Base-by-base conservation (phyloP, 192 early-diverging fungal species). In the Rhizophlyctis rosea region DNA sequence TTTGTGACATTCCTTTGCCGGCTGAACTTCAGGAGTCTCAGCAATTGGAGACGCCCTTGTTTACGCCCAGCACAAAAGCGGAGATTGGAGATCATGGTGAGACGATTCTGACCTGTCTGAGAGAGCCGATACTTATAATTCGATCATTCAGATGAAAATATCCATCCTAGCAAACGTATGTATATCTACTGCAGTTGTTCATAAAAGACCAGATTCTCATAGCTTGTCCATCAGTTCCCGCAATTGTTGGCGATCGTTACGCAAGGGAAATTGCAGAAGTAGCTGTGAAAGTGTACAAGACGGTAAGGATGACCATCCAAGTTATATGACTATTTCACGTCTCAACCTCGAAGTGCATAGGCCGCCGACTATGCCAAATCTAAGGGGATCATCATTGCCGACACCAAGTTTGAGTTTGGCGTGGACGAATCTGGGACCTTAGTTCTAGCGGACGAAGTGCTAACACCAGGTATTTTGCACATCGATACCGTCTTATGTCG, bases 381-480 rank as follows among this genome's bases (percentile, higher is more conserved):
- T 30, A 85, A 83, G 72, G 95, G 95, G 32, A 96, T 99, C 58
- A 92, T 99, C 54, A 99, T 99, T 77, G 97, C 97, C 11, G 97
- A 99, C 59, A 99, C 97, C 34, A 99, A 99, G 74, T 97, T 99
- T 72, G 97, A 99, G 77, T 99, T 99, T 85, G 97, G 97, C 57
- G 84, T 92, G 7, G 92, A 98, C 75, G 76, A 80, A 33, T 57
- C 89, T 16, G 91, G 91, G 60, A 79, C 73, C 25, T 69, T 98
- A 25, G 85, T 93, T 65, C 77, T 99, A 55, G 87, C 92, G 16
- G 97, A 99, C 69, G 97, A 99, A 74, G 95, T 93, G 30, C 82
- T 99, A 65, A 99, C 97, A 0, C 96, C 96, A 25, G 89, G 87
- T 89, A 78, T 63, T 4, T 18, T 47, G 24, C 5, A 35, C 32